Conservation (phyloP, 2,329 filamentous ascomycete species). For the Epichloe sp. region DNA sequence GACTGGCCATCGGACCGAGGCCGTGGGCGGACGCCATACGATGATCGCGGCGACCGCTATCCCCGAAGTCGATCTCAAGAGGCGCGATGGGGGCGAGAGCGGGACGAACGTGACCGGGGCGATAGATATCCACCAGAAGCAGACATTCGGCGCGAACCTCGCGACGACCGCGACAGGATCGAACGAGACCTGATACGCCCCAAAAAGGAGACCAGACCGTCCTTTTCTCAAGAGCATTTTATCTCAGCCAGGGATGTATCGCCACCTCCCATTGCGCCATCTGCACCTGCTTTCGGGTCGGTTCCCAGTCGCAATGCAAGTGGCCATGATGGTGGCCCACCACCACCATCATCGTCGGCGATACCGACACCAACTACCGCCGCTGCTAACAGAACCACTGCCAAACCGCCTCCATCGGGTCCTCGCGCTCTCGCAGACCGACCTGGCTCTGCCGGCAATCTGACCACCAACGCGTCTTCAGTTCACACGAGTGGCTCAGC, state of each 20-base stretch:
- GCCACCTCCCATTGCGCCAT: constrained; percentile 43
- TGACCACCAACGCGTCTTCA: constrained; percentile 9
- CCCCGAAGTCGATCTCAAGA: constrained; percentile 54
- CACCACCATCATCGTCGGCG: constrained; percentile 7
- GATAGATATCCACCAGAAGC: constrained; percentile 28
- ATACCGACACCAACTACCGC: background rate
- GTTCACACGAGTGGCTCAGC: constrained; percentile 27
- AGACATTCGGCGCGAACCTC: constrained; percentile 28
- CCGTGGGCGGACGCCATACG: constrained; percentile 43
- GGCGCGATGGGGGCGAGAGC: constrained; percentile 43
- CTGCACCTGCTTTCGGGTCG: constrained; percentile 44
- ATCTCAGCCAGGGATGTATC: constrained; percentile 38
- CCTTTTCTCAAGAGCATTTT: constrained; percentile 33
- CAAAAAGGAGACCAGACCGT: constrained; percentile 36
- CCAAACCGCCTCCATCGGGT: constrained; percentile 38
- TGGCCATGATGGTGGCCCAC: constrained; percentile 14
- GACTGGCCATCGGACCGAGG: constrained; percentile 33
- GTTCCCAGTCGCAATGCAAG: constrained; percentile 33
- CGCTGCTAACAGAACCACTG: background rate
- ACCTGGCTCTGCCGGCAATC: constrained; percentile 28
- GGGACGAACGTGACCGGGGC: constrained; percentile 39
- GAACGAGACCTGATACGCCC: constrained; percentile 34
- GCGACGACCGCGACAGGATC: constrained; percentile 33
- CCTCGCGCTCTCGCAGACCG: constrained; percentile 40
- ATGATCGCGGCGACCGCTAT: constrained; percentile 49